Percentiles rank a stretch among this genome's conserved stretches.
Conservation (phyloP, 1,284 basidiomycete species). For the Thelephora terrestris region DNA sequence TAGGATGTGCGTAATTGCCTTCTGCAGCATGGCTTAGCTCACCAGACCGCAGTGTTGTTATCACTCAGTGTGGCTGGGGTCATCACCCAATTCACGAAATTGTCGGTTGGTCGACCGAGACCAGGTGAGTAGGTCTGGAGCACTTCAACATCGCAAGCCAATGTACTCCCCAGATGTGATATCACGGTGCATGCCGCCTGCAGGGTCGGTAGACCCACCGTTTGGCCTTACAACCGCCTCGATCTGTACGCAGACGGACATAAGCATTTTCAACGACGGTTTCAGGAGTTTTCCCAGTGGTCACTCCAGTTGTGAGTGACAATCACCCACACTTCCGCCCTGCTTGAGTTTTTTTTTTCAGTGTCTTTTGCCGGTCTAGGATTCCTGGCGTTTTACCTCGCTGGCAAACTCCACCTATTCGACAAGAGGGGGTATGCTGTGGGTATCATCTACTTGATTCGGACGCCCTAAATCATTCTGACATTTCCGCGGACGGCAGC, state of each 20-base stretch:
- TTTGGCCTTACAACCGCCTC: constrained; percentile 68
- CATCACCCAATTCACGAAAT: constrained; percentile 80
- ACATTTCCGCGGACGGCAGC: constrained; percentile 26
- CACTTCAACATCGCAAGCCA: not conserved
- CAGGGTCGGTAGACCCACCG: constrained; percentile 55
- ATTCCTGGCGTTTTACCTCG: constrained; percentile 82
- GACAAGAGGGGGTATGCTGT: constrained; percentile 75
- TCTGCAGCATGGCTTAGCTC: constrained; percentile 3
- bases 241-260: constrained; percentile 72
- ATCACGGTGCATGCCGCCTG: constrained; percentile 69
- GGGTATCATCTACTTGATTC: constrained; percentile 16
- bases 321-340: not conserved
- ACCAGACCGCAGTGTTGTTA: constrained; percentile 53
- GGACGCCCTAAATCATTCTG: not conserved
- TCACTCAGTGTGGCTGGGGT: constrained; percentile 68
- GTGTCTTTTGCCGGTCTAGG: constrained; percentile 91
- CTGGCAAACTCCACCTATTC: constrained; percentile 89
- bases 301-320: constrained; percentile 67
- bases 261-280: constrained; percentile 61
- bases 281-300: constrained; percentile 94
- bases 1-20: constrained; percentile 49
- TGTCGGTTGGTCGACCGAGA: constrained; percentile 84
- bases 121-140: constrained; percentile 39
- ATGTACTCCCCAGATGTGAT: constrained; percentile 48
- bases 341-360: constrained; percentile 19